Conservation (phyloP, 805 yeast genomes). For the Myxozyma lipomycoides region DNA sequence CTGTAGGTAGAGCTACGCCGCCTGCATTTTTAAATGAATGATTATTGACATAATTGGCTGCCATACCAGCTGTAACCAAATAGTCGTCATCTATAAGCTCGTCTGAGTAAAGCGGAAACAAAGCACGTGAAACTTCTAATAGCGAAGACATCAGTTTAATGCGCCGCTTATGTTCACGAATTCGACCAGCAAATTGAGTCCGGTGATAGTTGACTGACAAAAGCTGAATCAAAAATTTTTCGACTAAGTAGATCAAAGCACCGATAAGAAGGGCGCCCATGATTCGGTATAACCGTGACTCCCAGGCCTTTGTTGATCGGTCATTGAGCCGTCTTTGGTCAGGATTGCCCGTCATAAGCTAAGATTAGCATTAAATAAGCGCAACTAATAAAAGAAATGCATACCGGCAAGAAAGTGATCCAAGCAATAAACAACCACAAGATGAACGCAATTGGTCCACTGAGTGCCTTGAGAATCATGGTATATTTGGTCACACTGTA, state of each 20-base stretch:
- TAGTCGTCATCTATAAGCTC: constrained; percentile 40
- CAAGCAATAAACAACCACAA: constrained; percentile 39
- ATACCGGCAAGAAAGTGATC: constrained; percentile 33
- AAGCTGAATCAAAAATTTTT: constrained; percentile 39
- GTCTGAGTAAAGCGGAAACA: constrained; percentile 37
- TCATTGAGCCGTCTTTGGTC: constrained; percentile 8
- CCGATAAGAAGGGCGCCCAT: constrained; percentile 39
- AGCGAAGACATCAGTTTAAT: constrained; percentile 34
- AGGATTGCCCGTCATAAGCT: constrained; percentile 24
- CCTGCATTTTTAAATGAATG: not conserved
- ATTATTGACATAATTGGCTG: constrained; percentile 6
- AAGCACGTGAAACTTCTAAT: constrained; percentile 35
- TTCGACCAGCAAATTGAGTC: constrained; percentile 40
- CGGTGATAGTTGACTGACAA: constrained; percentile 41
- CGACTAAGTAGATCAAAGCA: constrained; percentile 38
- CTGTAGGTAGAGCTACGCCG: constrained; percentile 10
- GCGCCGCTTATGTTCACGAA: constrained; percentile 38
- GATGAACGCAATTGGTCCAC: constrained; percentile 36
- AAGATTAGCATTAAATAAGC: not conserved
- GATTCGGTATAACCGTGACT: constrained; percentile 36
- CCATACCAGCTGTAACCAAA: constrained; percentile 31
- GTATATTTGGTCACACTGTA: constrained; percentile 36
- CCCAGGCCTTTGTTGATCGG: constrained; percentile 36
- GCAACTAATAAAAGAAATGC: not conserved
- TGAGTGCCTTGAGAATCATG: constrained; percentile 37